These are phyloP conservation scores for Fusarium pseudoanthophilum DNA, from an alignment of 2,329 filamentous ascomycete species.

Conservation along the genomic window DNA sequence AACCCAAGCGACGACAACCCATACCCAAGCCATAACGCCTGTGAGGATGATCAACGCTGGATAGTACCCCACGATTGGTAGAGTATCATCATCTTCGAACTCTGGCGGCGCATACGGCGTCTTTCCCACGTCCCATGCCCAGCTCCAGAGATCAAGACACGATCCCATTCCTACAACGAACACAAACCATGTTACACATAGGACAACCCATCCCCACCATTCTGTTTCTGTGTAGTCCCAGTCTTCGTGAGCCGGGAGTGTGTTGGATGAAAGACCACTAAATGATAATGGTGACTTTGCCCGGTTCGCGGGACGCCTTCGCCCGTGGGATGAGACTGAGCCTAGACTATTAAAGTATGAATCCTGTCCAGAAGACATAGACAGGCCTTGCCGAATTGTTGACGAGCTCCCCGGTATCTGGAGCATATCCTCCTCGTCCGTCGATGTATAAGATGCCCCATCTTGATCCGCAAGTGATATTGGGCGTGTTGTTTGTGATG, in stretches of 20 bases:
- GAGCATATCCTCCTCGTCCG: slow-evolving; percentile 83
- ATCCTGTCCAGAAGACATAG: slow-evolving; percentile 68
- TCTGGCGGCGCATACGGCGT: slow-evolving; percentile 96
- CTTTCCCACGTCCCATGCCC: slow-evolving; percentile 98
- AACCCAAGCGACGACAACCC: slow-evolving; percentile 97
- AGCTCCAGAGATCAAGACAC: slow-evolving; percentile 94
- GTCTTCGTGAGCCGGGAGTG: slow-evolving; percentile 63
- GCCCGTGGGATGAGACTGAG: slow-evolving; percentile 52
- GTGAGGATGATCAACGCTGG: slow-evolving; percentile 93
- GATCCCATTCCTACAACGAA: slow-evolving; percentile 98
- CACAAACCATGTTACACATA: slow-evolving; percentile 91
- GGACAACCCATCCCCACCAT: slow-evolving; percentile 97
- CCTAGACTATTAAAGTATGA: slow-evolving; percentile 66
- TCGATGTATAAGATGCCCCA: slow-evolving; percentile 62
- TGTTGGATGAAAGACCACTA: slow-evolving; percentile 61
- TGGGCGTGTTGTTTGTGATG: slow-evolving; percentile 28
- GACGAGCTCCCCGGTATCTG: slow-evolving; percentile 67
- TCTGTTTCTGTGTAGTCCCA: slow-evolving; percentile 97
- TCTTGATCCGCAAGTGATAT: slow-evolving; percentile 34
- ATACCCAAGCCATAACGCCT: slow-evolving; percentile 97
- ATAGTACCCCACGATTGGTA: slow-evolving; percentile 98
- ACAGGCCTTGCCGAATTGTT: slow-evolving; percentile 54
- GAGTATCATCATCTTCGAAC: slow-evolving; percentile 90
- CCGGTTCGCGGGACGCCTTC: slow-evolving; percentile 61
- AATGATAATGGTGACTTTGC: slow-evolving; percentile 71